Conservation (phyloP, 2,329 filamentous ascomycete species). For the Chrysoporthe austroafricana region DNA sequence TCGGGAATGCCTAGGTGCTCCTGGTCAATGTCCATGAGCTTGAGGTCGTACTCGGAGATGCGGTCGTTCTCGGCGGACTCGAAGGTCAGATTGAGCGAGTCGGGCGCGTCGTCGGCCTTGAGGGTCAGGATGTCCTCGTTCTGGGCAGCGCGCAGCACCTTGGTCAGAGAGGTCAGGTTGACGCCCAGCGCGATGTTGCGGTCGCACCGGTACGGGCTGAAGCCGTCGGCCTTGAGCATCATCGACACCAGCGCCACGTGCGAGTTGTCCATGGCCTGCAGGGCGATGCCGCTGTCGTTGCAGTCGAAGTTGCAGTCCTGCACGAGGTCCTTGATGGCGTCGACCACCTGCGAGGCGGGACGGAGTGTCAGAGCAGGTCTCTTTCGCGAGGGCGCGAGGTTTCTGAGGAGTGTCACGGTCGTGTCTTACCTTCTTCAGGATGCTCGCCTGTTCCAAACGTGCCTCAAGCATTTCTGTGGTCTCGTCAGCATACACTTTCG, state of each 20-base stretch:
- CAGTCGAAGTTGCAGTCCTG: constrained; percentile 99
- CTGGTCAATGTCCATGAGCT: constrained; percentile 99
- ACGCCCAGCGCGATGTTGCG: constrained; percentile 98
- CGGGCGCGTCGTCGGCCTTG: constrained; percentile 96
- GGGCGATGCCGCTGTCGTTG: constrained; percentile 98
- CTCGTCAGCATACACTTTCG: constrained; percentile 41
- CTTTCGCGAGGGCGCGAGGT: constrained; percentile 4
- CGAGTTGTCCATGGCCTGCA: constrained; percentile 99
- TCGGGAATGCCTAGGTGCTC: constrained; percentile 98
- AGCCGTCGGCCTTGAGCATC: constrained; percentile 95
- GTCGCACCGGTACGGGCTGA: constrained; percentile 95
- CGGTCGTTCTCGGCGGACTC: constrained; percentile 88
- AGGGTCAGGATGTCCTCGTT: constrained; percentile 93
- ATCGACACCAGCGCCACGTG: constrained; percentile 99
- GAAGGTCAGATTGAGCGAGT: constrained; percentile 93
- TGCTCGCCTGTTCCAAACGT: constrained; percentile 88
- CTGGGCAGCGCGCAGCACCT: constrained; percentile 92
- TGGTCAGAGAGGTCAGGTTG: constrained; percentile 94
- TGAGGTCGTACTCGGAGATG: constrained; percentile 98
- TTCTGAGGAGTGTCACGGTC: too few relatives aligned
- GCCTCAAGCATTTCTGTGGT: constrained; percentile 82
- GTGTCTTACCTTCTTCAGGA: constrained; percentile 87
- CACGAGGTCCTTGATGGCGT: constrained; percentile 98
- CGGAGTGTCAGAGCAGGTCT: constrained; percentile 28
- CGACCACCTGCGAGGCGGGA: constrained; percentile 73